Evolutionary conservation across 2,329 filamentous ascomycete species (phyloP).

Genomic region (Paraphaeosphaeria minitans): DNA sequence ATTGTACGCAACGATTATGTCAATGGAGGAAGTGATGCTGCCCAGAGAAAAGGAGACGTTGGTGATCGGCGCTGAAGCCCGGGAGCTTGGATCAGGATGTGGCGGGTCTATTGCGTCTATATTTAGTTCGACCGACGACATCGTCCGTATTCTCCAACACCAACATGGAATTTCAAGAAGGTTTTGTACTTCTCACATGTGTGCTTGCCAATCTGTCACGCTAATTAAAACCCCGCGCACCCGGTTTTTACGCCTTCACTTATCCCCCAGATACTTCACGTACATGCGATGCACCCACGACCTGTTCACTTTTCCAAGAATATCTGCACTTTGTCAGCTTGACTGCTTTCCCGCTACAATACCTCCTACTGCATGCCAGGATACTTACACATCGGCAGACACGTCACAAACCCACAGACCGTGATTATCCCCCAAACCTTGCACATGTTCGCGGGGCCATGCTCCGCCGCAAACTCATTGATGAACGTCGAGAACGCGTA

Average conservation of each 20-base stretch:
- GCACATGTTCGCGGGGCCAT: slow-evolving; percentile 34
- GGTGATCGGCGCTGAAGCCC: not conserved
- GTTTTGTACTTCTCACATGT: no score
- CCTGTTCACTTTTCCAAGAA: slow-evolving; percentile 26
- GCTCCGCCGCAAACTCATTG: slow-evolving; percentile 33
- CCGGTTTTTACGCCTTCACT: not conserved
- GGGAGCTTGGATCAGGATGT: not conserved
- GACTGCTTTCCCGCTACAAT: not conserved
- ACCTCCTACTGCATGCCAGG: no score
- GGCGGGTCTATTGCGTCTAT: not conserved
- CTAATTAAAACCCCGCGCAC: not conserved
- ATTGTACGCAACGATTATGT: not conserved
- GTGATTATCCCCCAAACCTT: slow-evolving; percentile 37
- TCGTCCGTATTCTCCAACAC: not conserved
- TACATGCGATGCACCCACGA: slow-evolving; percentile 21
- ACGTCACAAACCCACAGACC: slow-evolving; percentile 35
- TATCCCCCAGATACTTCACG: slow-evolving; percentile 19
- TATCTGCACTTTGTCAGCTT: slow-evolving; percentile 15
- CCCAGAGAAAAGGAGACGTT: slow-evolving; percentile 1
- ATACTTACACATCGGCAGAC: slow-evolving; percentile 43
- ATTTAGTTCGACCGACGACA: not conserved
- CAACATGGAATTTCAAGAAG: no score
- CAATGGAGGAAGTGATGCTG: not conserved
- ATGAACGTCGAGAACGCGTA: slow-evolving; percentile 43
- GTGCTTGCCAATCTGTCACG: no score